phyloP scores from a whole-genome alignment of 164 flowering plant genomes.

The Brasenia schreberi region DNA sequence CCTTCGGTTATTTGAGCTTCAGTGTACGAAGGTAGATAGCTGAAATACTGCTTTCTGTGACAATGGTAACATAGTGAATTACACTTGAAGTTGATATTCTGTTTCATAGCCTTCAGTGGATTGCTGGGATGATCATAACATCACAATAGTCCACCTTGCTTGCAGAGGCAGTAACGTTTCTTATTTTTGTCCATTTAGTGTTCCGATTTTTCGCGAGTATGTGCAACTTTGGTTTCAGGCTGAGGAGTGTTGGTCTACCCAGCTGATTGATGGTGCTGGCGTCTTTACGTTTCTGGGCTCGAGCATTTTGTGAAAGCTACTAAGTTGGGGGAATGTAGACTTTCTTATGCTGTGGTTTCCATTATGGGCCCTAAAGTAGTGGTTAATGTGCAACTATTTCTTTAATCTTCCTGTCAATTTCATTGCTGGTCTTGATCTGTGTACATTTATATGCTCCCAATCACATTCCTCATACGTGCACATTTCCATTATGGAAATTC shows the following conservation, averaged over 20 bases:
- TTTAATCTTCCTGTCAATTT: neutral
- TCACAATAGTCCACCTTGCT: too few species aligned
- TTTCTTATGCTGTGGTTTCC: slow-evolving; percentile 55
- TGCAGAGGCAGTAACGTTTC: too few species aligned
- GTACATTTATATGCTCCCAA: neutral
- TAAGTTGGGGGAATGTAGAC: slow-evolving; percentile 34
- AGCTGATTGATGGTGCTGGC: slow-evolving; percentile 46
- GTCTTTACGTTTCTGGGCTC: slow-evolving; percentile 33
- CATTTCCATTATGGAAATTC: slow-evolving; percentile 30
- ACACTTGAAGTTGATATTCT: too few species aligned
- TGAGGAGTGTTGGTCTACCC: slow-evolving; percentile 29
- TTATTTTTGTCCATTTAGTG: neutral
- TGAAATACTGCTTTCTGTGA: too few species aligned
- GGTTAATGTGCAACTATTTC: slow-evolving; percentile 18
- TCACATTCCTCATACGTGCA: too few species aligned
- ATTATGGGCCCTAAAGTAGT: slow-evolving; percentile 68
- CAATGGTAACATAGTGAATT: too few species aligned
- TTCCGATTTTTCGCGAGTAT: neutral
- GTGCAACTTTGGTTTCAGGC: neutral
- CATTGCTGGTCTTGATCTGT: neutral
- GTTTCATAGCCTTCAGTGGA: too few species aligned
- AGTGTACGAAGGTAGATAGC: too few species aligned
- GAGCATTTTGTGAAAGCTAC: slow-evolving; percentile 25
- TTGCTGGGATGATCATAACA: too few species aligned
- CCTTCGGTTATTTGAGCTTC: too few species aligned